Percentiles rank a stretch among this genome's conserved stretches.
phyloP scores from a whole-genome alignment of 2,329 filamentous ascomycete genomes.

The Capronia epimyces region DNA sequence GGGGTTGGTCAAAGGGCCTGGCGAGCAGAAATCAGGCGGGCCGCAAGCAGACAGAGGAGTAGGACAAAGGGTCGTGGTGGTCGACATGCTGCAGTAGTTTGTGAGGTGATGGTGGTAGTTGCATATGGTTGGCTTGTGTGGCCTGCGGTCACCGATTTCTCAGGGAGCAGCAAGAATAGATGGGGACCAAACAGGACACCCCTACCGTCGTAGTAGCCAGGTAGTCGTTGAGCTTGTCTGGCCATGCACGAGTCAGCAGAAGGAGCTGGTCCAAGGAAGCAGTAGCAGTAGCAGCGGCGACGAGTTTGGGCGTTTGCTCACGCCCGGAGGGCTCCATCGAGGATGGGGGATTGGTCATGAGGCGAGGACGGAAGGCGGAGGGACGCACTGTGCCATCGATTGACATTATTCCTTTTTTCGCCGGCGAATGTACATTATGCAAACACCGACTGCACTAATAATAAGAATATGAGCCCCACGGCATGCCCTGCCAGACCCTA shows the following conservation, averaged over 20 bases:
- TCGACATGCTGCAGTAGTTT: conserved; percentile 16
- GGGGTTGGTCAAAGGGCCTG: conserved; percentile 10
- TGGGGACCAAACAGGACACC: background rate
- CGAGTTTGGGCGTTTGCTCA: background rate
- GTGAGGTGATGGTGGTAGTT: conserved; percentile 6
- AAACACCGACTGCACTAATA: background rate
- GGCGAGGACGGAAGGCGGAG: background rate
- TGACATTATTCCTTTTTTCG: background rate
- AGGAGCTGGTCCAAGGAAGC: background rate
- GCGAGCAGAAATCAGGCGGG: conserved; percentile 18
- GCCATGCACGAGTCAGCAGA: background rate
- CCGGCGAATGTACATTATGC: background rate
- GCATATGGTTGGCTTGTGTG: background rate
- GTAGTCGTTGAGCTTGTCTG: background rate
- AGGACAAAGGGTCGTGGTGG: conserved; percentile 2
- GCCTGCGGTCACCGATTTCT: background rate
- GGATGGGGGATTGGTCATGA: background rate
- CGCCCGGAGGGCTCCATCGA: background rate
- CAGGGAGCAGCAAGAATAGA: background rate
- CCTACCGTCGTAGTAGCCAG: background rate
- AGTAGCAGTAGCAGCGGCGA: background rate
- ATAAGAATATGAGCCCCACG: too few relatives aligned
- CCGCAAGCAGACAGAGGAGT: conserved; percentile 16
- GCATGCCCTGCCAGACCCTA: background rate
- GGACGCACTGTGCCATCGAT: background rate